Conservation (phyloP, 768 basidiomycete genomes). For the Imleria badia region DNA sequence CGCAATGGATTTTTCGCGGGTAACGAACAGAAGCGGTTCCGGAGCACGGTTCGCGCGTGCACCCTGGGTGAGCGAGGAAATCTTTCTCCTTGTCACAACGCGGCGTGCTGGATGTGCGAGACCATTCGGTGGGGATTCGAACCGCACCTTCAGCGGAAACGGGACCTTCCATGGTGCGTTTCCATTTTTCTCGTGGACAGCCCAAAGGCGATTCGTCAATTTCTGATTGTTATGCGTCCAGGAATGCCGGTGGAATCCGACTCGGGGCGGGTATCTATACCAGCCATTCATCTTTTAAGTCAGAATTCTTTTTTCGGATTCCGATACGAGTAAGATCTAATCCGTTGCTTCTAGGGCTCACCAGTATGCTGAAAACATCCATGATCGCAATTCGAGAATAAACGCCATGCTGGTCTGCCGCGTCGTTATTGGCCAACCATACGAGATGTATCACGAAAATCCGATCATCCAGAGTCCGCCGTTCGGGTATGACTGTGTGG, state of each 20-base stretch:
- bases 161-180: constrained; percentile 10
- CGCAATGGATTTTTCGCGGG: constrained; percentile 1
- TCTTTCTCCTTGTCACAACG: constrained; percentile 8
- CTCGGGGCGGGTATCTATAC: constrained; percentile 29
- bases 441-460: constrained; percentile 5
- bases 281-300: constrained; percentile 25
- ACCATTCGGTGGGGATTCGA: constrained; percentile 22
- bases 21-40: constrained; percentile 27
- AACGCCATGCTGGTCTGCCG: constrained; percentile 26
- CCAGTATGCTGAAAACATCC: constrained; percentile 12
- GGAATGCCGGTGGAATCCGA: constrained; percentile 18
- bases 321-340: neutral
- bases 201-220: too few relatives aligned
- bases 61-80: constrained; percentile 23
- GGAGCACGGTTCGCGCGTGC: constrained; percentile 21
- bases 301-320: neutral
- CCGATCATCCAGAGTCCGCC: constrained; percentile 15
- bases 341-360: constrained; percentile 13
- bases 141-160: constrained; percentile 22
- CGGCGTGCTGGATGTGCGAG: constrained; percentile 20
- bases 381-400: constrained; percentile 8
- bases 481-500: constrained; percentile 20
- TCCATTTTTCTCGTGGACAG: neutral
- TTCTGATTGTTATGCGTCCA: constrained; percentile 8
- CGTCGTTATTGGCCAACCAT: constrained; percentile 18